phyloP scores from a whole-genome alignment of 2,329 filamentous ascomycete genomes.

The Fusarium multiceps region DNA sequence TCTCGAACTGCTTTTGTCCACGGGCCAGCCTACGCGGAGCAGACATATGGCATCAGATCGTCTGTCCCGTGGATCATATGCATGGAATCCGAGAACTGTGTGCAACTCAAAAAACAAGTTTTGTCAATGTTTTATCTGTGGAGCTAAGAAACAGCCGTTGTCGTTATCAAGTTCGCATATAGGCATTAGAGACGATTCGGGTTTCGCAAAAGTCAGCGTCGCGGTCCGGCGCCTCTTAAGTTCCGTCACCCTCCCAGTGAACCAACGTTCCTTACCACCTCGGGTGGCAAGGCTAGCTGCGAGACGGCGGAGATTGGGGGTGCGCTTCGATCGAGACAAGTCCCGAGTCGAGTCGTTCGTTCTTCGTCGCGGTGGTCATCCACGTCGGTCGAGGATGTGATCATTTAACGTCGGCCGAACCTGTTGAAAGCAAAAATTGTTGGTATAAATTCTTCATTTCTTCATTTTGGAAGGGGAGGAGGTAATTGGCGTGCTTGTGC shows the following conservation, averaged over 20 bases:
- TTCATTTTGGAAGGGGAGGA: conserved; percentile 41
- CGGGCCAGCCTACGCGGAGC: conserved; percentile 40
- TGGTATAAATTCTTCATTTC: conserved; percentile 63
- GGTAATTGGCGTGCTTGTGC: conserved; percentile 51
- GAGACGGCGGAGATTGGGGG: conserved; percentile 45
- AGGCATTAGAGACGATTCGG: conserved; percentile 53
- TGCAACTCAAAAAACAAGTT: conserved; percentile 47
- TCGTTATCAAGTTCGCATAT: conserved; percentile 55
- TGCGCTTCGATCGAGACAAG: conserved; percentile 41
- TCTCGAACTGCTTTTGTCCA: conserved; percentile 37
- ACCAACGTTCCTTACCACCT: conserved; percentile 48
- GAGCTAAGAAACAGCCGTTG: conserved; percentile 57
- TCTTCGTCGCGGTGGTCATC: conserved; percentile 41
- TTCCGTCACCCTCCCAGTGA: conserved; percentile 45
- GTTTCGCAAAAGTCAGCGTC: conserved; percentile 47
- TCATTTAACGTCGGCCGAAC: conserved; percentile 91
- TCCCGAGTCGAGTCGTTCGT: conserved; percentile 42
- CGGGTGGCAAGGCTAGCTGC: conserved; percentile 46
- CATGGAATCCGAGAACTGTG: conserved; percentile 39
- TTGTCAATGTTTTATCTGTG: conserved; percentile 54
- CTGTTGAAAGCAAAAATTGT: conserved; percentile 78
- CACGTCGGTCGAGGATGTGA: conserved; percentile 43
- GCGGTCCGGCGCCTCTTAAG: conserved; percentile 42
- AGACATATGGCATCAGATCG: conserved; percentile 30
- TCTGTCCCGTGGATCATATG: conserved; percentile 38